phyloP scores from a whole-genome alignment of 208 protist species.

The Wallacemonas sp. region DNA sequence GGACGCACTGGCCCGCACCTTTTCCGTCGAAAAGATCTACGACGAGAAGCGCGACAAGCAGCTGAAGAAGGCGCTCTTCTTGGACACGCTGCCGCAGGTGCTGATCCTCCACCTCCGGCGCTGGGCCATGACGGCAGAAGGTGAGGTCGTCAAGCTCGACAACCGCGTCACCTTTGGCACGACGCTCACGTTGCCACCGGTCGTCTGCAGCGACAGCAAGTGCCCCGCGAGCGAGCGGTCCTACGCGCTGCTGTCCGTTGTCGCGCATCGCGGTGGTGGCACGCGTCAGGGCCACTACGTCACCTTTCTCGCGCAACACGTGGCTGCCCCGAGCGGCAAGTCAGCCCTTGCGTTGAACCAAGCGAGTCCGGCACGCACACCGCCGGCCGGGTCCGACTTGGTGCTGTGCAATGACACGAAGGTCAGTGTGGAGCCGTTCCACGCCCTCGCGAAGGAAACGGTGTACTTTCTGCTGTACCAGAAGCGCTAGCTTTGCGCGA shows the following conservation, averaged over 20 bases:
- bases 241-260: constrained; percentile 69
- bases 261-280: constrained; percentile 63
- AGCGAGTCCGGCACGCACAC: constrained; percentile 3
- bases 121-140: constrained; percentile 84
- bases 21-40: constrained; percentile 61
- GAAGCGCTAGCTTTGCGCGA: constrained; percentile 7
- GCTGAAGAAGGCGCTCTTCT: constrained; percentile 61
- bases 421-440: constrained; percentile 27
- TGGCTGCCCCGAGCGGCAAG: constrained; percentile 21
- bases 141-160: constrained; percentile 83
- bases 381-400: constrained; percentile 20
- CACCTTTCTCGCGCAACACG: constrained; percentile 60
- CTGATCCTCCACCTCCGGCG: constrained; percentile 76
- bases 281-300: constrained; percentile 79
- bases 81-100: constrained; percentile 58
- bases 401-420: constrained; percentile 78
- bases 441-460: constrained; percentile 49
- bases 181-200: constrained; percentile 57
- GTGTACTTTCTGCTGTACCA: constrained; percentile 86
- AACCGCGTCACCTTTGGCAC: constrained; percentile 64
- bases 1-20: constrained; percentile 61
- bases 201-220: constrained; percentile 48
- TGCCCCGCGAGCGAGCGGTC: constrained; percentile 25
- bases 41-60: constrained; percentile 55
- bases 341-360: background rate